Conservation (phyloP, 164 flowering plant species). For the Berberis thunbergii region DNA sequence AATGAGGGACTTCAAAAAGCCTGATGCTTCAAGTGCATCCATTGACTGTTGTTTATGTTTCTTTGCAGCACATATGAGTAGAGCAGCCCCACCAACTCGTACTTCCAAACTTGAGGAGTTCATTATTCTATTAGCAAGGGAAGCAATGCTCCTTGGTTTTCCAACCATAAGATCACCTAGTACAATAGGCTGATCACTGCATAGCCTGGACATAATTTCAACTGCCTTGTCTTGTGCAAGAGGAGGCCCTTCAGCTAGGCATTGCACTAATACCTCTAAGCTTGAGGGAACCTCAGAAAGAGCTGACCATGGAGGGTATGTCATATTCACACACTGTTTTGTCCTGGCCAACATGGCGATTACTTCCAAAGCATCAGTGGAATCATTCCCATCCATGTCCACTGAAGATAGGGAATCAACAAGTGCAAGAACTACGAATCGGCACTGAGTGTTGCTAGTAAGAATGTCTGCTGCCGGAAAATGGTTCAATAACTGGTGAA, state of each 20-base stretch:
- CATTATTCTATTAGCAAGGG: slow-evolving; percentile 59
- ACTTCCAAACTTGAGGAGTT: slow-evolving; percentile 66
- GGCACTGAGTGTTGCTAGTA: slow-evolving; percentile 54
- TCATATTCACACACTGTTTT: slow-evolving; percentile 39
- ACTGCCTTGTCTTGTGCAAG: slow-evolving; percentile 70
- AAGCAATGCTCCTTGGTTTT: slow-evolving; percentile 35
- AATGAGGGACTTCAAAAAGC: slow-evolving; percentile 52
- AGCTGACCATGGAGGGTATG: slow-evolving; percentile 49
- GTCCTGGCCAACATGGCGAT: slow-evolving; percentile 60
- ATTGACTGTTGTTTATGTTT: slow-evolving; percentile 47
- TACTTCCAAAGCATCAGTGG: slow-evolving; percentile 53
- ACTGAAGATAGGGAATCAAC: slow-evolving; percentile 50
- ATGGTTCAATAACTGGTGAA: slow-evolving; percentile 64
- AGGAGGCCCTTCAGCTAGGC: slow-evolving; percentile 65
- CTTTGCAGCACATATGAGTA: slow-evolving; percentile 70
- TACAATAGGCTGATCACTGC: slow-evolving; percentile 55
- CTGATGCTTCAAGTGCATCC: slow-evolving; percentile 55
- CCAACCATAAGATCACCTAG: slow-evolving; percentile 57
- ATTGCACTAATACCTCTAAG: slow-evolving; percentile 49
- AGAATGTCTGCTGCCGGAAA: slow-evolving; percentile 79
- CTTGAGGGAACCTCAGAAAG: slow-evolving; percentile 62
- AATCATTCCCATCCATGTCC: slow-evolving; percentile 51
- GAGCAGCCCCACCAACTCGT: slow-evolving; percentile 64
- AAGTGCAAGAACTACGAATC: slow-evolving; percentile 56
- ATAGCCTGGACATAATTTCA: slow-evolving; percentile 69